Conservation (phyloP, 2,329 filamentous ascomycete genomes). For the Penicillium thymicola region DNA sequence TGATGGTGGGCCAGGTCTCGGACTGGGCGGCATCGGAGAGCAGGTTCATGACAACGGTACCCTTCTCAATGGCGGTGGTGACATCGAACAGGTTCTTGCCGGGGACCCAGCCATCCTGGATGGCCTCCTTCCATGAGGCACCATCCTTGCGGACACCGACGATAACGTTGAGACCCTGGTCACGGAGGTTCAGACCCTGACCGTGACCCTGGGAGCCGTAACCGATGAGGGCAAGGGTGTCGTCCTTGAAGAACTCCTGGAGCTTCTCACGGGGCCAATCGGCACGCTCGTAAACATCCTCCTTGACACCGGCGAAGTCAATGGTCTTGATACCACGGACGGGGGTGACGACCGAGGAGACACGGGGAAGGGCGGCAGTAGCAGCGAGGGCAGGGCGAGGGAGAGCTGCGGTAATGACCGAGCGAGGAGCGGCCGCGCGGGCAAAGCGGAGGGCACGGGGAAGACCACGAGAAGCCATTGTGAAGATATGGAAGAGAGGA, state of each 20-base stretch:
- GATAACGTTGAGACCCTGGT: constrained; percentile 99
- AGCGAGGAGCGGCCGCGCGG: constrained; percentile 55
- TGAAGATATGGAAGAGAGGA: constrained; percentile 22
- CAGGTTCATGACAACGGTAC: constrained; percentile 98
- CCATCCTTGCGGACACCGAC: constrained; percentile 98
- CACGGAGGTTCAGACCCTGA: constrained; percentile 98
- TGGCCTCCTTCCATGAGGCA: constrained; percentile 95
- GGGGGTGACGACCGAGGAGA: constrained; percentile 43
- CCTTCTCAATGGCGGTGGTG: constrained; percentile 88
- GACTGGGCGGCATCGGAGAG: constrained; percentile 96
- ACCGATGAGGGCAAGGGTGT: constrained; percentile 97
- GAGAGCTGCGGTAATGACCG: constrained; percentile 57
- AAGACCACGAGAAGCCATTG: constrained; percentile 49
- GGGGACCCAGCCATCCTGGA: constrained; percentile 95
- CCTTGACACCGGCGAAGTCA: constrained; percentile 94
- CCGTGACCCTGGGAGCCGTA: constrained; percentile 98
- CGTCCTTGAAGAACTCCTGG: constrained; percentile 99
- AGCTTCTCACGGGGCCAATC: constrained; percentile 99
- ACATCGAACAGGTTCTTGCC: constrained; percentile 99
- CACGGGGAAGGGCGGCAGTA: constrained; percentile 40
- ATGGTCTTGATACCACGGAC: constrained; percentile 92
- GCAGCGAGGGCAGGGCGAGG: constrained; percentile 50
- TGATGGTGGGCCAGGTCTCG: constrained; percentile 98
- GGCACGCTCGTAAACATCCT: constrained; percentile 94
- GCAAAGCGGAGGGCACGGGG: constrained; percentile 58